Conservation (phyloP, 164 flowering plant genomes). For the Stephania japonica region DNA sequence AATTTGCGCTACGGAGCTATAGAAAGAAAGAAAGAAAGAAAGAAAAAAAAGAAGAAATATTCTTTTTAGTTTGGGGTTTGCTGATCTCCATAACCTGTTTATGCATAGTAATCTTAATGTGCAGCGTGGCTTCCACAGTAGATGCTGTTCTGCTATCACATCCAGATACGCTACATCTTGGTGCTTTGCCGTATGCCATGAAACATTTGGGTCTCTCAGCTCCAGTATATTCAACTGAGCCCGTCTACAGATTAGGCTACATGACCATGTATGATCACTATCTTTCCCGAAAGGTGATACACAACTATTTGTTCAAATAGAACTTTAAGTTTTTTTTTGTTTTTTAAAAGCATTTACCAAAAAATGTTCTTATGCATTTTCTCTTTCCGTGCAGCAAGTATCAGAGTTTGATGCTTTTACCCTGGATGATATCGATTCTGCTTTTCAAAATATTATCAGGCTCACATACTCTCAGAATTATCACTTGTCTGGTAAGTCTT, state of each 20-base stretch:
- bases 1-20: no score
- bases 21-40: no score
- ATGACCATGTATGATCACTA: conserved; percentile 94
- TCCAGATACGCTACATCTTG: conserved; percentile 86
- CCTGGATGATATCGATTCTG: conserved; percentile 84
- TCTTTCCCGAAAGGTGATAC: conserved; percentile 68
- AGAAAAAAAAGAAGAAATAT: no score
- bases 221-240: conserved; percentile 84
- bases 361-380: background rate
- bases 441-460: conserved; percentile 79
- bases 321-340: no score
- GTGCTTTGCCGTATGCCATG: conserved; percentile 92
- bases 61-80: no score
- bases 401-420: conserved; percentile 92
- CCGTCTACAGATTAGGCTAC: conserved; percentile 79
- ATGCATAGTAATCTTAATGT: background rate
- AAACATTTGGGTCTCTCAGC: conserved; percentile 83
- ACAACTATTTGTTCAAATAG: background rate
- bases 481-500: conserved; percentile 62
- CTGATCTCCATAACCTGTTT: no score
- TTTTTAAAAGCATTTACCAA: no score
- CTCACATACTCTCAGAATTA: conserved; percentile 83
- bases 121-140: conserved; percentile 70
- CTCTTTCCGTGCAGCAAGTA: conserved; percentile 65
- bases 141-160: conserved; percentile 89